Conservation (phyloP, 495 filamentous ascomycete genomes). For the Bacidia rubella region DNA sequence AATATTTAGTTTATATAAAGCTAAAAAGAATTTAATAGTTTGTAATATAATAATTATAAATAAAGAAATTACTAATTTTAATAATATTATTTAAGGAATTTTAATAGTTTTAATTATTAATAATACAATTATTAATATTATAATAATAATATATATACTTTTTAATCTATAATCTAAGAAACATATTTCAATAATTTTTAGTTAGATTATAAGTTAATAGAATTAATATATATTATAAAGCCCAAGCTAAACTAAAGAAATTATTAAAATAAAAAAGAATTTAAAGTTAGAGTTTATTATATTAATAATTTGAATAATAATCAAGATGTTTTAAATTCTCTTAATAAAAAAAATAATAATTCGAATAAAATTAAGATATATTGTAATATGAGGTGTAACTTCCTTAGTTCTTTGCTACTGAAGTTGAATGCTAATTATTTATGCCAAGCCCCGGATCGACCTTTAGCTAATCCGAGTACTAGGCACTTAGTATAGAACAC, state of each 20-base stretch:
- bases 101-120: no score
- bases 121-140: not conserved
- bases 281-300: not conserved
- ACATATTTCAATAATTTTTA: not conserved
- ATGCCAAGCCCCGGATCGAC: no score
- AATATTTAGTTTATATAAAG: not conserved
- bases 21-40: no score
- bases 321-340: not conserved
- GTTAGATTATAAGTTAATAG: not conserved
- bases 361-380: not conserved
- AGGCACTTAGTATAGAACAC: no score
- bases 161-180: not conserved
- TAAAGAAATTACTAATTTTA: no score
- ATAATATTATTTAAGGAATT: no score
- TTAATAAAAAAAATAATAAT: not conserved
- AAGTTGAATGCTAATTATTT: no score
- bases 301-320: not conserved
- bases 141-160: not conserved
- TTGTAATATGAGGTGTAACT: not conserved
- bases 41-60: no score
- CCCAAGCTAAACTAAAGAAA: constrained; percentile 1
- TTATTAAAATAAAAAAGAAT: not conserved
- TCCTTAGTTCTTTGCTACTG: not conserved
- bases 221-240: constrained; percentile 8
- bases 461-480: no score